Evolutionary conservation across 2,329 filamentous ascomycete genomes (phyloP).

Genomic region (Rhinocladiella similis): DNA sequence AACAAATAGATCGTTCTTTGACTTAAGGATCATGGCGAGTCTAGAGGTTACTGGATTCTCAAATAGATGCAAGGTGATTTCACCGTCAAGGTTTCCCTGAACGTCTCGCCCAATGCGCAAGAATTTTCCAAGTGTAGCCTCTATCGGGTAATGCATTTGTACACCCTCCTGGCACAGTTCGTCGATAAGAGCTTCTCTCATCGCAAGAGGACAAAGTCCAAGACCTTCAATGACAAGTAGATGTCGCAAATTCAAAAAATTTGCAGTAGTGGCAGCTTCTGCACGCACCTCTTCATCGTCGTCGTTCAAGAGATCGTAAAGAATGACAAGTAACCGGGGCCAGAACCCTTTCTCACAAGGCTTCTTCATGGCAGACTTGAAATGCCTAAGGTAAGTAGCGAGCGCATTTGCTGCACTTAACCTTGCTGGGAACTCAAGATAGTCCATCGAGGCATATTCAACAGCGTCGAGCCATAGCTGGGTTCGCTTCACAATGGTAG

Average conservation of each 20-base stretch:
- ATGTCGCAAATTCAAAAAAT: constrained; percentile 7
- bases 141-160: constrained; percentile 27
- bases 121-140: constrained; percentile 32
- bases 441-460: constrained; percentile 17
- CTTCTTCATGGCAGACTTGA: neutral
- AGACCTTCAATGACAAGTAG: constrained; percentile 25
- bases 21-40: constrained; percentile 7
- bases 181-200: constrained; percentile 42
- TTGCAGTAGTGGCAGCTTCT: constrained; percentile 47
- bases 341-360: constrained; percentile 8
- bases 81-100: constrained; percentile 46
- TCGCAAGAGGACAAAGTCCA: constrained; percentile 50
- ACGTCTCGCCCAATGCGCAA: constrained; percentile 34
- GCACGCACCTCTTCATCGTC: constrained; percentile 88
- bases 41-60: constrained; percentile 10
- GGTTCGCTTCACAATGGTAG: neutral
- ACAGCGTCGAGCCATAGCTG: constrained; percentile 12
- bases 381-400: constrained; percentile 7
- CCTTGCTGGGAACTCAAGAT: constrained; percentile 26
- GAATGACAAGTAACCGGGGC: constrained; percentile 40
- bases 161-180: constrained; percentile 38
- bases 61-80: constrained; percentile 40
- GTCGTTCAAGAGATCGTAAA: constrained; percentile 79
- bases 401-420: constrained; percentile 20
- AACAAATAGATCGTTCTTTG: constrained; percentile 69